phyloP scores from a whole-genome alignment of 257 asterid genomes.

The Galeopsis tetrahit region DNA sequence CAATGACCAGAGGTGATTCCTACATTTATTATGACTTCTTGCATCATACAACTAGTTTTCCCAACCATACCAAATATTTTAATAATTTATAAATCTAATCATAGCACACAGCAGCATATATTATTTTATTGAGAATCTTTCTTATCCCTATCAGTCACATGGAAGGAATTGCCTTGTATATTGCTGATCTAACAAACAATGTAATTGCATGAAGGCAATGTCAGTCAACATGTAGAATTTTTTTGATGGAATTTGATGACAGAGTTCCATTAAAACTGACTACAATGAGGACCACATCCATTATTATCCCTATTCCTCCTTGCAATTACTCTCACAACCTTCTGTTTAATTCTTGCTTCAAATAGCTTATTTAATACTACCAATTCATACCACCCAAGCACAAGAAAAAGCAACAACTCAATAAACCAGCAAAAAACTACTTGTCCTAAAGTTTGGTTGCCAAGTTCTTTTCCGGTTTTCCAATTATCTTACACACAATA shows the following conservation, averaged over 20 bases:
- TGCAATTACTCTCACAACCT: neutral
- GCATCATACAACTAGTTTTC: neutral
- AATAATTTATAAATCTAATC: neutral
- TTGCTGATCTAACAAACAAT: neutral
- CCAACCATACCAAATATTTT: too few relatives aligned
- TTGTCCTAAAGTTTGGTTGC: neutral
- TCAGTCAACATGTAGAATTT: neutral
- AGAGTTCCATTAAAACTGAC: neutral
- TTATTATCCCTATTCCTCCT: neutral
- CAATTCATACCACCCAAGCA: neutral
- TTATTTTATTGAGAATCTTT: too few relatives aligned
- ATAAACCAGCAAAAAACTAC: constrained; percentile 10
- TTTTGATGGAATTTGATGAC: neutral
- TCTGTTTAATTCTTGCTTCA: constrained; percentile 7
- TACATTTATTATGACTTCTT: neutral
- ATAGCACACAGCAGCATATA: neutral
- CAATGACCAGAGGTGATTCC: neutral
- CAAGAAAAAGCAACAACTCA: neutral
- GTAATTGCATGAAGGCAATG: neutral
- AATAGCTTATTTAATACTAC: neutral
- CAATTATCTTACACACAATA: neutral
- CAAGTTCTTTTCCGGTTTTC: neutral
- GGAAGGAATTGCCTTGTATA: neutral
- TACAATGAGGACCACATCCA: neutral
- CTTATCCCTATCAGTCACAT: too few relatives aligned